Conservation (phyloP, 768 basidiomycete genomes). For the Russula virescens region DNA sequence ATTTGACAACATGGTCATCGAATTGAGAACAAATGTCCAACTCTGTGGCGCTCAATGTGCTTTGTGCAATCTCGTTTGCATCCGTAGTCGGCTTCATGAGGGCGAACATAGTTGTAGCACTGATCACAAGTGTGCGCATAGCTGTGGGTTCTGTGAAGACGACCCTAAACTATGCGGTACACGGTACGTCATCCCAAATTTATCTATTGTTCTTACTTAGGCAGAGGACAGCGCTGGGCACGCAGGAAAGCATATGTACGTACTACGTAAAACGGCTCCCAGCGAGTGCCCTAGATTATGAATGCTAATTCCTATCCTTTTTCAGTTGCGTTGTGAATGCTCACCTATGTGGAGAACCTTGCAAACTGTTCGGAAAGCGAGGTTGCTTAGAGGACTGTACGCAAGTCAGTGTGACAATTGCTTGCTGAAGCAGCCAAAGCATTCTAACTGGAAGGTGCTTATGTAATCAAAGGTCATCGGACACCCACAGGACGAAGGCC, state of each 20-base stretch:
- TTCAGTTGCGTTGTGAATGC: slow-evolving; percentile 44
- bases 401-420: slow-evolving; percentile 34
- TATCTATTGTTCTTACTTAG: neutral
- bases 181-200: slow-evolving; percentile 34
- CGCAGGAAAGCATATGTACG: no score
- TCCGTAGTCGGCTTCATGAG: slow-evolving; percentile 44
- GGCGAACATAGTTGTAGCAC: slow-evolving; percentile 46
- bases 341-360: slow-evolving; percentile 51
- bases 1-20: slow-evolving; percentile 41
- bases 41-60: slow-evolving; percentile 46
- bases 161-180: slow-evolving; percentile 37
- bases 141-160: slow-evolving; percentile 41
- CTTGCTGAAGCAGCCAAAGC: no score
- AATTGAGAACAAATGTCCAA: slow-evolving; percentile 42
- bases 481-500: slow-evolving; percentile 41
- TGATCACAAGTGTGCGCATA: slow-evolving; percentile 40
- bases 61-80: slow-evolving; percentile 45
- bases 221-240: no score
- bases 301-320: neutral
- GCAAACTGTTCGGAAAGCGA: slow-evolving; percentile 39
- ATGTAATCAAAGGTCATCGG: slow-evolving; percentile 36
- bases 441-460: neutral
- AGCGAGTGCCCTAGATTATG: neutral
- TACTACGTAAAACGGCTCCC: no score
- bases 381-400: slow-evolving; percentile 51